Evolutionary conservation across 805 yeast genomes (phyloP).

Genomic region (Wickerhamiella lipophila): DNA sequence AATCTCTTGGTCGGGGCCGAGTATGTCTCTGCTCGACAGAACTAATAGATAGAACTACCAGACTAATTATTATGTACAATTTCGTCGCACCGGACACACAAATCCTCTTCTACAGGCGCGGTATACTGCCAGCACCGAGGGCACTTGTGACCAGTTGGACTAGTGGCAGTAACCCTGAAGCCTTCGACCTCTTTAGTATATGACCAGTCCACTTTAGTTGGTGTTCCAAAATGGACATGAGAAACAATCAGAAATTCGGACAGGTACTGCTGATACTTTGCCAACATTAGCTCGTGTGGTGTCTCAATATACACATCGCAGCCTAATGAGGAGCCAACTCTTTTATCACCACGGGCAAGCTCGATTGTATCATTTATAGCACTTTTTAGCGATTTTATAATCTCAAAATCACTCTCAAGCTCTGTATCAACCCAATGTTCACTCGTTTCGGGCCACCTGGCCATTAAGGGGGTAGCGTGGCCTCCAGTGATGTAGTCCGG

Average conservation of each 20-base stretch:
- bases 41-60: no score
- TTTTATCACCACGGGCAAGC: conserved; percentile 40
- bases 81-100: conserved; percentile 57
- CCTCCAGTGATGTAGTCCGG: conserved; percentile 28
- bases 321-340: conserved; percentile 42
- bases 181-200: conserved; percentile 26
- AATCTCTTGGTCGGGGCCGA: no score
- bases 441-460: conserved; percentile 34
- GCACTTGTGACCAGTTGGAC: conserved; percentile 49
- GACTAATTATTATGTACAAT: conserved; percentile 21
- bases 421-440: conserved; percentile 27
- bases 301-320: conserved; percentile 34
- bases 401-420: conserved; percentile 33
- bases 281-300: conserved; percentile 14
- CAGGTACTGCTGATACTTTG: conserved; percentile 33
- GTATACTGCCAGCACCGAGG: conserved; percentile 90
- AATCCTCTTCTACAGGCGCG: conserved; percentile 36
- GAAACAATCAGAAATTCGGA: conserved; percentile 56
- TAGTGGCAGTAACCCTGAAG: conserved; percentile 32
- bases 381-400: conserved; percentile 38
- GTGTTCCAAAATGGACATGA: conserved; percentile 32
- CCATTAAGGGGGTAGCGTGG: conserved; percentile 36
- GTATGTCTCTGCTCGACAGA: no score
- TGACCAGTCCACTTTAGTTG: conserved; percentile 24
- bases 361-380: conserved; percentile 43